Percentiles rank a stretch among this genome's conserved stretches.
Conservation (phyloP, 805 yeast genomes). For the Candida namnaoensis region DNA sequence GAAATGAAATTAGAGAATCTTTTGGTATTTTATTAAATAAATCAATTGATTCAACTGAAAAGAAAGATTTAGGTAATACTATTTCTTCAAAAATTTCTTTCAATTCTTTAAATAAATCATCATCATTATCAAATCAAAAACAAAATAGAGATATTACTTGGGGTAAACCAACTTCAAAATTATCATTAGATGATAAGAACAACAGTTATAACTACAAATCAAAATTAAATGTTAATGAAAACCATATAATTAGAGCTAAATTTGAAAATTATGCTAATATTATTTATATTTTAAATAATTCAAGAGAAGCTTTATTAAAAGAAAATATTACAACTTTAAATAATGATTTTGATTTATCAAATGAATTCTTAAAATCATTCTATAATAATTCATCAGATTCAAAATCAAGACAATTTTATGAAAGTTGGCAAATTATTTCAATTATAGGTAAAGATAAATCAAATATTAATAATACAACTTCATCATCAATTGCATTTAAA, state of each 20-base stretch:
- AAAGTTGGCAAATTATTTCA: constrained; percentile 62
- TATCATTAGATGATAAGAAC: constrained; percentile 16
- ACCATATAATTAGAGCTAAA: constrained; percentile 34
- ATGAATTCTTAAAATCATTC: constrained; percentile 52
- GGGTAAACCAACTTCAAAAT: constrained; percentile 20
- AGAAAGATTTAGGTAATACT: not conserved
- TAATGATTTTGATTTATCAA: constrained; percentile 45
- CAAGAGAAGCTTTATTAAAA: constrained; percentile 40
- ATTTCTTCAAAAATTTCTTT: no score
- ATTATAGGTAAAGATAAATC: constrained; percentile 18
- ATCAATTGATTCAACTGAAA: constrained; percentile 5
- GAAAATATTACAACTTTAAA: constrained; percentile 6
- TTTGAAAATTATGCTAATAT: constrained; percentile 72
- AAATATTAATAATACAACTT: constrained; percentile 3
- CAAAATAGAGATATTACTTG: constrained; percentile 11
- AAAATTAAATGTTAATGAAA: constrained; percentile 33
- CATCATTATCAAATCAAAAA: no score
- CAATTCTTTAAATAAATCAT: no score
- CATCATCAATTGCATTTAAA: constrained; percentile 12
- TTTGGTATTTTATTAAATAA: constrained; percentile 47
- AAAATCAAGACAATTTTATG: constrained; percentile 63
- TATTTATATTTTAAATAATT: constrained; percentile 61
- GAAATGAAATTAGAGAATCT: constrained; percentile 63
- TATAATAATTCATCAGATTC: constrained; percentile 44
- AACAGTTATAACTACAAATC: constrained; percentile 8